A percentile compares a stretch with the other conserved stretches of the same genome.
These are phyloP conservation scores for Fusarium cyanostomum DNA, from an alignment of 2,329 filamentous ascomycete species.

Conservation along the genomic window DNA sequence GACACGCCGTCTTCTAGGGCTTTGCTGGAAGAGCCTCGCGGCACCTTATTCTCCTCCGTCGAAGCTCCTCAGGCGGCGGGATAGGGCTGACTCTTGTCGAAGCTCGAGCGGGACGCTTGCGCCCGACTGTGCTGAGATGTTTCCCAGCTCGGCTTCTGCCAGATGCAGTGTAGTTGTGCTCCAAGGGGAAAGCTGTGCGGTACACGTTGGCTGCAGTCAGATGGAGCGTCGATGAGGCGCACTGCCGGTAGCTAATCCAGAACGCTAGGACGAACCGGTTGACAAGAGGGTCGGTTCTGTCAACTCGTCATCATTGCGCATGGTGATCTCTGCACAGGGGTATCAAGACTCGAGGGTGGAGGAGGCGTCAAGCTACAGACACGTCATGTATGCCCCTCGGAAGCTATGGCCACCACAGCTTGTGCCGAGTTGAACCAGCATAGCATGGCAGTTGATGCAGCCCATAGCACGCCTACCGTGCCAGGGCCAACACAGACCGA, in stretches of 20 bases:
- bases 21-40: conserved; percentile 20
- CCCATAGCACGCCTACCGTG: no score
- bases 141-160: not conserved
- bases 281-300: not conserved
- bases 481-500: no score
- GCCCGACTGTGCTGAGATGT: not conserved
- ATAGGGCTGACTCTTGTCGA: conserved; percentile 27
- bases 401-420: conserved; percentile 19
- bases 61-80: not conserved
- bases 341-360: conserved; percentile 35
- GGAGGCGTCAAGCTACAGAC: not conserved
- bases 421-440: no score
- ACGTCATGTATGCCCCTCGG: conserved; percentile 20
- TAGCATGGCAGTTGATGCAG: no score
- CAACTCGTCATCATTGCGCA: conserved; percentile 12
- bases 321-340: conserved; percentile 23
- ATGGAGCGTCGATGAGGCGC: conserved; percentile 33
- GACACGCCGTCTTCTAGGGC: conserved; percentile 30
- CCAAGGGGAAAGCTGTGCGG: not conserved
- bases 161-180: not conserved
- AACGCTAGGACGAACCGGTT: not conserved
- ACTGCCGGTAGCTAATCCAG: conserved; percentile 23
- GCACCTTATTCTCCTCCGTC: not conserved
- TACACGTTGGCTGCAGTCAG: conserved; percentile 29
- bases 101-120: not conserved